Evolutionary conservation across 345 rosid species (phyloP).

Genomic region (Citrus medica): DNA sequence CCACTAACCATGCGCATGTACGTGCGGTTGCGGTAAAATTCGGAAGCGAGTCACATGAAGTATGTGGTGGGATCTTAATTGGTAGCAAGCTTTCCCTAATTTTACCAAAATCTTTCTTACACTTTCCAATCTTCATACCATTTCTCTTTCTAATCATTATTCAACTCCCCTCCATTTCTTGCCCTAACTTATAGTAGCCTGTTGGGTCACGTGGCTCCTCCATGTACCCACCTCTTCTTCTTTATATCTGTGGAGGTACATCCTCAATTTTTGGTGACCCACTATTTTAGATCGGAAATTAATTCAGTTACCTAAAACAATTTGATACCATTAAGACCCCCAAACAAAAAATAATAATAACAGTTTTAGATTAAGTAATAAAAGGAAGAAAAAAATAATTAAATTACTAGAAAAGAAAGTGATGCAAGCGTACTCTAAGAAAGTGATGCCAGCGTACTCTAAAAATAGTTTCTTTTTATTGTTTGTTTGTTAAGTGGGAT

Average conservation of each 20-base stretch:
- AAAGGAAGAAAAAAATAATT: no score
- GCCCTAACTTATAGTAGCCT: no score
- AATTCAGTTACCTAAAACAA: no score
- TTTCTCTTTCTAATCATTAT: background rate
- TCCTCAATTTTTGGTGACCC: no score
- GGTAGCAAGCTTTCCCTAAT: background rate
- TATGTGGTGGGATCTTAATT: background rate
- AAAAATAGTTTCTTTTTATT: background rate
- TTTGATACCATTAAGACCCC: no score
- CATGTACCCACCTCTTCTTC: no score
- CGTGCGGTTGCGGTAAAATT: background rate
- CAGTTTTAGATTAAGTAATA: background rate
- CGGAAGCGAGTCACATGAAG: background rate
- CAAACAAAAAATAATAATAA: no score
- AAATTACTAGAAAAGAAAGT: no score
- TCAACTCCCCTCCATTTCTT: background rate
- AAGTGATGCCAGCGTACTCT: no score
- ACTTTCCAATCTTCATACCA: background rate
- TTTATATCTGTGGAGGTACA: no score
- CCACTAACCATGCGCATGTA: background rate
- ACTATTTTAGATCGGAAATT: no score
- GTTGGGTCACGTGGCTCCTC: no score
- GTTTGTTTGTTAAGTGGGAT: background rate
- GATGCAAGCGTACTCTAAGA: background rate
- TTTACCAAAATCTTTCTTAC: background rate